These are phyloP conservation scores for Penicillium griseofulvum DNA, from an alignment of 2,329 filamentous ascomycete genomes.

Conservation along the genomic window DNA sequence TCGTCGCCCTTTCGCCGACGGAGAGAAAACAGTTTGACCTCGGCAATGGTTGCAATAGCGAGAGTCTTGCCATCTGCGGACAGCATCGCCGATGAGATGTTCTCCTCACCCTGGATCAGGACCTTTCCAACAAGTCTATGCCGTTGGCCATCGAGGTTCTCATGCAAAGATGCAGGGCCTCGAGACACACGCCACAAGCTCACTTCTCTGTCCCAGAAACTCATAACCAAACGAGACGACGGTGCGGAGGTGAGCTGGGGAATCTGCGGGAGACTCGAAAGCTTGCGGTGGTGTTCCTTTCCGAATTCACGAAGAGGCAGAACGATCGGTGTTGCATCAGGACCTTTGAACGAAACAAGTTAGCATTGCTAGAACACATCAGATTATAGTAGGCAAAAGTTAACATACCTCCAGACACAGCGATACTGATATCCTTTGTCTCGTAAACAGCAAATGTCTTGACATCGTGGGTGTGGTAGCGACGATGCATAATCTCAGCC, in stretches of 20 bases:
- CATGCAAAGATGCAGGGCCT: slow-evolving; percentile 47
- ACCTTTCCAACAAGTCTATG: slow-evolving; percentile 64
- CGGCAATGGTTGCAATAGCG: slow-evolving; percentile 69
- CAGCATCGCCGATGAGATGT: slow-evolving; percentile 72
- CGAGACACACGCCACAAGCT: slow-evolving; percentile 70
- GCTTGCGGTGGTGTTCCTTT: slow-evolving; percentile 74
- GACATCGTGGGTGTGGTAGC: slow-evolving; percentile 91
- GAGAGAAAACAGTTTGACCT: slow-evolving; percentile 75
- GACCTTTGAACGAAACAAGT: slow-evolving; percentile 54
- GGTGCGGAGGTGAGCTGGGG: slow-evolving; percentile 71
- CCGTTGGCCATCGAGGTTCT: slow-evolving; percentile 40
- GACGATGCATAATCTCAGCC: slow-evolving; percentile 79
- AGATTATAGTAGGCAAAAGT: not conserved
- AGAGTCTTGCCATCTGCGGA: slow-evolving; percentile 70
- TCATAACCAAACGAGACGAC: slow-evolving; percentile 71
- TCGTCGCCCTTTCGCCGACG: slow-evolving; percentile 51
- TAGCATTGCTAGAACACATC: slow-evolving; percentile 25
- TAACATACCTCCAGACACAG: slow-evolving; percentile 80
- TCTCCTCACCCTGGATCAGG: slow-evolving; percentile 68
- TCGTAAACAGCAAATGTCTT: slow-evolving; percentile 93
- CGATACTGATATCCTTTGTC: slow-evolving; percentile 74
- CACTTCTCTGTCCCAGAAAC: slow-evolving; percentile 89
- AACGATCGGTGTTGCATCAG: slow-evolving; percentile 80
- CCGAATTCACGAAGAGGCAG: slow-evolving; percentile 75
- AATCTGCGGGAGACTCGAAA: slow-evolving; percentile 80